These are phyloP conservation scores for Nannizziopsis barbatae DNA, from an alignment of 2,329 filamentous ascomycete species.

Conservation along the genomic window DNA sequence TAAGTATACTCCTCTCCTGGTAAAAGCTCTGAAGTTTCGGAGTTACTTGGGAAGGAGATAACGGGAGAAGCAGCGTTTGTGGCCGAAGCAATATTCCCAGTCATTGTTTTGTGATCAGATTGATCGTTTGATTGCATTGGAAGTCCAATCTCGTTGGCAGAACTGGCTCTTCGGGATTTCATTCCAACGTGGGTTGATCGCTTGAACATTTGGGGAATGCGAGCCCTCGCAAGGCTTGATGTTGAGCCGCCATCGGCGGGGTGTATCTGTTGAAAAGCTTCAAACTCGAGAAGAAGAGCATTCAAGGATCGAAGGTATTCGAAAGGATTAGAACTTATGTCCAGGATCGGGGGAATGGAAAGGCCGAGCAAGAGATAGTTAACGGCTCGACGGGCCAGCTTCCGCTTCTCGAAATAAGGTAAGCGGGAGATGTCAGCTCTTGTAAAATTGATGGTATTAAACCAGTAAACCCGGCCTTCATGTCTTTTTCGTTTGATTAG, in stretches of 20 bases:
- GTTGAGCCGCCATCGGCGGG: constrained; percentile 60
- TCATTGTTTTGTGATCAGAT: constrained; percentile 38
- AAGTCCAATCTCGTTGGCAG: constrained; percentile 49
- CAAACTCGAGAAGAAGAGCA: constrained; percentile 78
- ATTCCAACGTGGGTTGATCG: constrained; percentile 46
- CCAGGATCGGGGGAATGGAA: constrained; percentile 78
- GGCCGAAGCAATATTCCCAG: constrained; percentile 30
- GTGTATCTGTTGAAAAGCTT: constrained; percentile 81
- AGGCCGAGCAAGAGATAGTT: constrained; percentile 89
- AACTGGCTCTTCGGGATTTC: constrained; percentile 49
- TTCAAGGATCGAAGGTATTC: constrained; percentile 85
- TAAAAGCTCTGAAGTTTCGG: constrained; percentile 50
- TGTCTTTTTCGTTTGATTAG: constrained; percentile 47
- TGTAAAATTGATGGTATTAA: constrained; percentile 90
- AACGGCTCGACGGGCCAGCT: constrained; percentile 77
- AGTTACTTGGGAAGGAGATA: constrained; percentile 33
- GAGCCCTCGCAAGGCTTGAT: constrained; percentile 61
- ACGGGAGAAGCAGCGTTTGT: constrained; percentile 29
- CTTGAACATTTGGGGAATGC: constrained; percentile 75
- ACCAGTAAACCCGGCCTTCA: constrained; percentile 92
- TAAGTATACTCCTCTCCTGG: constrained; percentile 81
- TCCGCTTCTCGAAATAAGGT: constrained; percentile 73
- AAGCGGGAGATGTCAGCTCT: constrained; percentile 67
- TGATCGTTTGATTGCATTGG: constrained; percentile 41
- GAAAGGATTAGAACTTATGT: constrained; percentile 66